Evolutionary conservation across 257 asterid species (phyloP), one percentile per base, ranked within the genome.

Genomic region (Nicotiana benthamiana): DNA sequence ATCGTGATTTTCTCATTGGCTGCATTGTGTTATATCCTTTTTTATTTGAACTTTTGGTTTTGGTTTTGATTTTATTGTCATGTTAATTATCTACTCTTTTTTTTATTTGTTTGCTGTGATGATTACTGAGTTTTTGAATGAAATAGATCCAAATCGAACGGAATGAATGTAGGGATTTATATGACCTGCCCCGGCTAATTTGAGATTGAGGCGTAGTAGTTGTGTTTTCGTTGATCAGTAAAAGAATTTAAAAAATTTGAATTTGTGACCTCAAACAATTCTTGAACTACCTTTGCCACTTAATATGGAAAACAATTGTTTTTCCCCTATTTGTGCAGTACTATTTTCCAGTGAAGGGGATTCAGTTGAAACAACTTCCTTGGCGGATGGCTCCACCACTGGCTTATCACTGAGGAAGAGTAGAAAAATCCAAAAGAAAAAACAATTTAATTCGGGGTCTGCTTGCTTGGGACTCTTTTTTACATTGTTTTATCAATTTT

Each of bases 1-100:
- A 96, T 77, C 87, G 88, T 70, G 87, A 92, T 88, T 96, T 91
- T 84, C 94, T 96, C 77, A 86, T 96, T 43, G 92, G 91, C 56
- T 94, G 98, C 97, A 94, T 91, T 80, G 88, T 75, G 10, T 92
- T 90, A 96, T 96, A 96, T 96, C 99, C 99, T 94, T 40, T 94
- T 85, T 56, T 94, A 97, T 98, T 85, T 56, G 48, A 6, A 6
- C 30, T 61, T 61, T 52, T 74, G 22, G 9, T n/a, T 52, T 82
- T 70, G 9, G 30, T 80, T 68, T 79, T 54, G 67, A 15, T 13
- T 43, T 54, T 75, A 15, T 13, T 43, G 17, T 65, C 53, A 26
- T 18, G 57, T 36, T 56, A 27, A 54, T 27, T 53, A 18, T 64
- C 18, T 27, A 18, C 5, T 61, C 62, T 70, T 40, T 20, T 34